Base-by-base conservation (phyloP, 1,284 basidiomycete genomes). In the Cutaneotrichosporon dermatis region DNA sequence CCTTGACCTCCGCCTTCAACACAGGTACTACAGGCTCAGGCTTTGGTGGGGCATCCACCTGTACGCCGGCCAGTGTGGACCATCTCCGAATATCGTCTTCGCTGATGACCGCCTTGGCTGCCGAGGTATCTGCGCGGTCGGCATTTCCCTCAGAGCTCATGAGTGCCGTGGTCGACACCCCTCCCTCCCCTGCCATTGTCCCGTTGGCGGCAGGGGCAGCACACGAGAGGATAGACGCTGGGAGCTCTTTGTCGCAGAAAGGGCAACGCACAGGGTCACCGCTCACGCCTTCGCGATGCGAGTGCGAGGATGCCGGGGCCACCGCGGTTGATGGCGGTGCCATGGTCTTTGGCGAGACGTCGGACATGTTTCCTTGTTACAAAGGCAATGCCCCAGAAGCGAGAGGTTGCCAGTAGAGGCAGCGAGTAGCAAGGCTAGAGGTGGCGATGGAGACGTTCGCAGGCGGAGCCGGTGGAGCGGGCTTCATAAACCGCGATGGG, bases 191-290 rank as follows among this genome's bases (percentile, higher is more conserved):
- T 25, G 25, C 25, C 25, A 25, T 25, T 25, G 25, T 25, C 25
- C 25, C 25, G 25, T 25, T 25, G 25, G 25, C 25, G 25, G 25
- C 25, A 25, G 25, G 25, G 25, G 25, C 25, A 25, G 25, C 25
- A 25, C 2, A 25, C 39, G 50, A 16, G 37, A 75, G 57, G 12
- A 76, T 57, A 6, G 61, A 60, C 0, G 67, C 62, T 1, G 74
- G 74, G 15, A 76, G 59, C 43, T 68, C 71, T 57, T 72, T 72
- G 34, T 69, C 59, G 59, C 74, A 76, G 59, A 67, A 72, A 1
- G 74, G 74, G 56, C 74, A 76, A 61, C 70, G 67, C 58, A 74
- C 65, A 15, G 72, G 67, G 41, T 69, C 39, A 16, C 50, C 37
- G 15, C 25, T 25, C 25, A 13, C 33, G 33, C 25, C 12, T 13